phyloP scores from a whole-genome alignment of 805 yeast genomes.

The Allodekkera sacchari region DNA sequence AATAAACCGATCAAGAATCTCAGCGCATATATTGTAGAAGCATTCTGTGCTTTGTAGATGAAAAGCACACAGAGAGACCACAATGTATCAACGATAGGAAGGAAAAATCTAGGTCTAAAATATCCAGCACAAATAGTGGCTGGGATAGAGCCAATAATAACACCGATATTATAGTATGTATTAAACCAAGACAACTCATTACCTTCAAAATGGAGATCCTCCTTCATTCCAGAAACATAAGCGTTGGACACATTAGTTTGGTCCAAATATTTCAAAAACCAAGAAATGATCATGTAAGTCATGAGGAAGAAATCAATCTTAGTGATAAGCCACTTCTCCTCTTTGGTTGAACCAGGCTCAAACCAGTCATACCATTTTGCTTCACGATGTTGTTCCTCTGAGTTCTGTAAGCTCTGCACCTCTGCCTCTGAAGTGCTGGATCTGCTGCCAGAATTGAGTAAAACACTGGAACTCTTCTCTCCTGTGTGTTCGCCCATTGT shows the following conservation, averaged over 20 bases:
- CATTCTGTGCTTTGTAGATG: constrained; percentile 17
- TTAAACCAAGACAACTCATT: constrained; percentile 29
- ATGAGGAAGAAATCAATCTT: constrained; percentile 3
- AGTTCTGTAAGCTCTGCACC: no score
- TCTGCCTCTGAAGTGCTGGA: no score
- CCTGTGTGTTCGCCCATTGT: no score
- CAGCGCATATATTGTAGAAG: constrained; percentile 32
- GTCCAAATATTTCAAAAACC: constrained; percentile 25
- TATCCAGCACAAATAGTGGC: constrained; percentile 33
- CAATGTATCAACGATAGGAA: constrained; percentile 19
- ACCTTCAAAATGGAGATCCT: constrained; percentile 47
- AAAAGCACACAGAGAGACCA: constrained; percentile 25
- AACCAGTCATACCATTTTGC: constrained; percentile 5
- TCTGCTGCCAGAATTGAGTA: no score
- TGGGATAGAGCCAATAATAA: constrained; percentile 15
- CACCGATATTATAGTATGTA: constrained; percentile 29
- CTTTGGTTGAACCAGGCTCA: constrained; percentile 1
- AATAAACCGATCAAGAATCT: constrained; percentile 37
- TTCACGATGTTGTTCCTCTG: neutral
- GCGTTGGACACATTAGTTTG: constrained; percentile 56
- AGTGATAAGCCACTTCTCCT: constrained; percentile 3
- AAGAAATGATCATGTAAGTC: constrained; percentile 3
- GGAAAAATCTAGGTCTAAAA: constrained; percentile 25
- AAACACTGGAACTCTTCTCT: no score
- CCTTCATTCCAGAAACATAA: constrained; percentile 56